phyloP scores from a whole-genome alignment of 805 yeast genomes.

The Saccharomycopsis synnaedendra region DNA sequence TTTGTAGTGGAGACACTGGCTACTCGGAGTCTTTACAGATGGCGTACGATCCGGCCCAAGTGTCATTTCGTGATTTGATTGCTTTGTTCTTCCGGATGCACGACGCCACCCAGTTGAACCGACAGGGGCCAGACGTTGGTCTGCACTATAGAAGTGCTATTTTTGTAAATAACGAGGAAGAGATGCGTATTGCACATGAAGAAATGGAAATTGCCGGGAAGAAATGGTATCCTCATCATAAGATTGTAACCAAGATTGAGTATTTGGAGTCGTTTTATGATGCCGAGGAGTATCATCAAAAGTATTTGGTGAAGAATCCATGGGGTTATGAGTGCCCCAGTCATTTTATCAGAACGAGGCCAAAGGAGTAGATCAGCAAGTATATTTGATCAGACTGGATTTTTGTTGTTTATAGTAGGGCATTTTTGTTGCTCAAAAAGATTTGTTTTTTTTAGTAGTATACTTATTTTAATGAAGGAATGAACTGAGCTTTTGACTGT shows the following conservation, averaged over 20 bases:
- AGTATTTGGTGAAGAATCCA: slow-evolving; percentile 71
- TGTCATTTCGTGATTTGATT: slow-evolving; percentile 48
- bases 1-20: slow-evolving; percentile 67
- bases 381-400: background rate
- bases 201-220: slow-evolving; percentile 48
- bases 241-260: slow-evolving; percentile 59
- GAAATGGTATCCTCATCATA: slow-evolving; percentile 62
- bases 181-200: slow-evolving; percentile 31
- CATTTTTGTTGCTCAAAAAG: too few relatives aligned
- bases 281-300: slow-evolving; percentile 94
- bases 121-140: slow-evolving; percentile 85
- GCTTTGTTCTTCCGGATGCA: slow-evolving; percentile 87
- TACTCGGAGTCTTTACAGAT: slow-evolving; percentile 78
- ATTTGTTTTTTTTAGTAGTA: too few relatives aligned
- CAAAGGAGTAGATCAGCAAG: slow-evolving; percentile 6
- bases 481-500: too few relatives aligned
- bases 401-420: too few relatives aligned
- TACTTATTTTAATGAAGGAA: too few relatives aligned
- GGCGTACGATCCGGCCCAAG: slow-evolving; percentile 61
- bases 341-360: slow-evolving; percentile 52
- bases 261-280: slow-evolving; percentile 67
- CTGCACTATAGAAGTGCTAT: slow-evolving; percentile 85
- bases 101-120: slow-evolving; percentile 78
- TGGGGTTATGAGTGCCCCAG: slow-evolving; percentile 85
- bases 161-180: slow-evolving; percentile 44